Base-by-base conservation (phyloP, 208 protist species). In the Trypanosoma scelopori region DNA sequence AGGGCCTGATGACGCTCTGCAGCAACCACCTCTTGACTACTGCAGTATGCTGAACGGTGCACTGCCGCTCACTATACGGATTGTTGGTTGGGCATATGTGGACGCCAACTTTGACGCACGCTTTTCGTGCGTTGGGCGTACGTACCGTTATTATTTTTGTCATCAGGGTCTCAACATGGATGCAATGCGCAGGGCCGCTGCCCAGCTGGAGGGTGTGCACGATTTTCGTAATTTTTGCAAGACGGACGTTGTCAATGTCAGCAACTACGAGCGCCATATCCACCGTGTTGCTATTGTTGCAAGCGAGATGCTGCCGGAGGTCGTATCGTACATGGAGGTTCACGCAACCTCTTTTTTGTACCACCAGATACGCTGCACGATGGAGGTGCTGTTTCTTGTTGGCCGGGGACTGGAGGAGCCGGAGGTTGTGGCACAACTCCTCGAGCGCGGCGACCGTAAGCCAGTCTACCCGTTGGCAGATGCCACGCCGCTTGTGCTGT, bases 221-320 rank as follows among this genome's bases (percentile, higher is more conserved):
- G 97, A 98, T 78, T 99, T 98, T 72, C 82, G 94, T 41, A 98
- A 99, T 78, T 99, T 99, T 62, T 99, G 97, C 78, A 98, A 98
- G 67, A 95, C 98, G 61, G 96, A 98, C 72, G 86, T 97, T 16
- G 82, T 96, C 35, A 93, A 95, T 57, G 93, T 97, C 11, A 84
- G 71, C 65, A 98, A 93, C 69, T 98, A 96, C 56, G 74, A 66
- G 47, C 88, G 96, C 22, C 84, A 81, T n/a, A 87, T 98, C 16
- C 55, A 79, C 11, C 32, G 55, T 39, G 78, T 84, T 4, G 71
- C 63, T 16, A 86, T 97, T 45, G 20, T 74, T 42, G 58, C 64
- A 6, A 88, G 87, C 55, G 74, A 88, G 32, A 53, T 61, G 37
- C 67, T 87, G 25, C 81, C 88, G 3, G 78, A 85, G 64, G 37